Percentiles rank a stretch among this genome's conserved stretches.
Evolutionary conservation across 2,329 filamentous ascomycete species (phyloP).

Genomic region (Calycina herbarum): DNA sequence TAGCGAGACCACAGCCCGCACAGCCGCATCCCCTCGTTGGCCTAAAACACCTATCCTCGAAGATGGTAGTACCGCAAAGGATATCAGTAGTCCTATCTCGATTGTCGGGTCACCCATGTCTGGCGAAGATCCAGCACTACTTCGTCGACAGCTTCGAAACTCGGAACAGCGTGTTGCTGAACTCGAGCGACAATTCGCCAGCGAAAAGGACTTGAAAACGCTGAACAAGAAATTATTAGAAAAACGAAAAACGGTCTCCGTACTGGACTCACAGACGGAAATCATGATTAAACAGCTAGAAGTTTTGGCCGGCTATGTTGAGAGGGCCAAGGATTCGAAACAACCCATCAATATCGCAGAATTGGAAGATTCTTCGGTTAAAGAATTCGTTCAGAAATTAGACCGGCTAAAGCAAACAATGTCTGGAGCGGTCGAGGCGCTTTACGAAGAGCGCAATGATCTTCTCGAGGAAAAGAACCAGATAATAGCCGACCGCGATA

Average conservation of each 20-base stretch:
- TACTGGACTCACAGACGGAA: constrained; percentile 90
- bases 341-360: constrained; percentile 77
- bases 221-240: constrained; percentile 86
- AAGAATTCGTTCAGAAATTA: constrained; percentile 80
- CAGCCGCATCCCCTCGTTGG: constrained; percentile 66
- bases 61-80: constrained; percentile 50
- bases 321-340: constrained; percentile 79
- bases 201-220: constrained; percentile 51
- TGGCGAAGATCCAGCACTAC: constrained; percentile 62
- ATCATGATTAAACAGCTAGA: constrained; percentile 93
- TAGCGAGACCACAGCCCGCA: constrained; percentile 66
- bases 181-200: constrained; percentile 74
- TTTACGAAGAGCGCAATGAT: constrained; percentile 73
- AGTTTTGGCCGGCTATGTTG: constrained; percentile 83
- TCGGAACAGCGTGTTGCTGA: constrained; percentile 85
- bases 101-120: constrained; percentile 54
- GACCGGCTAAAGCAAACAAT: constrained; percentile 61
- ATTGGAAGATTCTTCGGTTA: constrained; percentile 86
- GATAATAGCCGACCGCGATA: constrained; percentile 82
- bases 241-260: constrained; percentile 93
- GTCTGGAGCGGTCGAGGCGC: constrained; percentile 57
- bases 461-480: constrained; percentile 82
- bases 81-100: constrained; percentile 72
- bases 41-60: constrained; percentile 64
- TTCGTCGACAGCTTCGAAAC: constrained; percentile 75